Base-by-base conservation (phyloP, 208 protist genomes). In the Angomonas ambiguus region DNA sequence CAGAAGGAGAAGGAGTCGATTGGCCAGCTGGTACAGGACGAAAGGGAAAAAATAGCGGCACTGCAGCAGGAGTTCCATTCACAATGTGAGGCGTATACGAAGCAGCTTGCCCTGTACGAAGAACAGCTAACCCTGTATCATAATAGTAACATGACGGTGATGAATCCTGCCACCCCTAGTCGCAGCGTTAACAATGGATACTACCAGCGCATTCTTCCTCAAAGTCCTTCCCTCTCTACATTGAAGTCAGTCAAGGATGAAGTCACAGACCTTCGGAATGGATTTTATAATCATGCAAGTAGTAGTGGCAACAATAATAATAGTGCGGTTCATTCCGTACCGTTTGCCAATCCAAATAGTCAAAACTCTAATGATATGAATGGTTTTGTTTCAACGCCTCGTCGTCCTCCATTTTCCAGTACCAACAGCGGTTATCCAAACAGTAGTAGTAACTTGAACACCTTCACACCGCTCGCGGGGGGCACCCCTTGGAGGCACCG, bases 401-500 rank as follows among this genome's bases (percentile, higher is more conserved):
- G n/a, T n/a, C n/a, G n/a, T n/a, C n/a, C n/a, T n/a, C n/a, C n/a
- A n/a, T n/a, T n/a, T n/a, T n/a, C n/a, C n/a, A n/a, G n/a, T n/a
- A n/a, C n/a, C n/a, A n/a, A n/a, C n/a, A n/a, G n/a, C n/a, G n/a
- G n/a, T n/a, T n/a, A n/a, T n/a, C n/a, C n/a, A n/a, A n/a, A n/a
- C n/a, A 45, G 16, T 45, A 45, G 16, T 45, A 45, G 8, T 45
- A 45, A 16, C 16, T 45, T 45, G 38, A 45, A 45, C 16, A 45
- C 38, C 38, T 45, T 45, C 10, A 34, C 38, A n/a, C 38, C 55
- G 4, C n/a, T 32, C 55, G 28, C 28, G 27, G 55, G 13, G 4
- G 55, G 55, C 27, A 61, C 69, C 25, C 68, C 69, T 41, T 92
- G 79, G 86, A 79, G 69, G 22, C 67, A 77, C 2, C 69, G 73